Evolutionary conservation across 192 early-diverging fungal species (phyloP), one percentile per base, ranked within the genome.

Genomic region (Backusella morwellensis): DNA sequence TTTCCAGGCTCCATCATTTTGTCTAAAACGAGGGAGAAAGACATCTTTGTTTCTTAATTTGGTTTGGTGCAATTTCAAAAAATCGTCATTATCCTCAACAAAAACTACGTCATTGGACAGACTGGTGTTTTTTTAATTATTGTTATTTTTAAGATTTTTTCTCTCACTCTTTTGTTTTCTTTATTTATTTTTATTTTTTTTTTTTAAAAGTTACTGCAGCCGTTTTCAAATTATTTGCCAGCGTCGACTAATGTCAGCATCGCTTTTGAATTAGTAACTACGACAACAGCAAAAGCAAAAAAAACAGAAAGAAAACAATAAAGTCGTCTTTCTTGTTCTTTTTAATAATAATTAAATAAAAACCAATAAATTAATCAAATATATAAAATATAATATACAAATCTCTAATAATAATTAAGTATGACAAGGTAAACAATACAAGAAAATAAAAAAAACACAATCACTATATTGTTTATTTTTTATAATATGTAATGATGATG

Each of bases 401-500:
- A 50, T 19, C 5, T 50, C 47, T 50, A 29, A 29, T 63, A 29
- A 63, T 63, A 63, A 26, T 63, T 29, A 26, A 63, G 56, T 63
- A 63, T 63, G 56, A 63, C 56, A 63, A 63, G 56, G 56, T 63
- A 63, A 63, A 29, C 9, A 63, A 29, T 4, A 26, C 7, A 59
- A 59, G 3, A 26, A 63, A 23, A 63, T 63, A 14, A 29, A 12
- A 59, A 29, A 63, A 12, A 29, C 6, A 50, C 42, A 15, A 44
- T 44, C 15, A 17, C 4, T 44, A 50, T 50, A 63, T 63, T 63
- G 11, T 63, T 29, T 63, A n/a, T 29, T 63, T 63, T 26, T 63
- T 63, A 63, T 63, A 63, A 63, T 63, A 63, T 63, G 56, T 63
- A 63, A 63, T 63, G 56, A 63, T 59, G 54, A 59, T 63, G 56